Percentiles rank a stretch among this genome's conserved stretches.
Evolutionary conservation across 192 early-diverging fungal species (phyloP).

Genomic region (Entrophospora sp.): DNA sequence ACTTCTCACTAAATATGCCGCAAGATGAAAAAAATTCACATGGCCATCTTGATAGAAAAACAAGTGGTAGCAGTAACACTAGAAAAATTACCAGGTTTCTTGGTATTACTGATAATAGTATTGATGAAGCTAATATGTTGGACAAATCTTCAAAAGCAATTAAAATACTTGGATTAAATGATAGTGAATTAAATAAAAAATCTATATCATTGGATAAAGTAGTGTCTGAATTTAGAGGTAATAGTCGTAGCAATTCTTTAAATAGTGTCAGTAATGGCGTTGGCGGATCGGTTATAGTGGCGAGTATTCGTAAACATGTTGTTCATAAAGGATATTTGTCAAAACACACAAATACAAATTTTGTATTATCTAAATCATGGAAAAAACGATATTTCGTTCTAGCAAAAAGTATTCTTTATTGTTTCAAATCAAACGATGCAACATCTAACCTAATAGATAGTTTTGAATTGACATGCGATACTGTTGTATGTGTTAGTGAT

Average conservation of each 20-base stretch:
- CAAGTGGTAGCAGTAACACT: no score
- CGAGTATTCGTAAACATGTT: neutral
- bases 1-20: no score
- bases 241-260: no score
- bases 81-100: no score
- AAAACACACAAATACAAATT: constrained; percentile 26
- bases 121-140: neutral
- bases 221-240: neutral
- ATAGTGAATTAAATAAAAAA: neutral
- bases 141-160: neutral
- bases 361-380: constrained; percentile 33
- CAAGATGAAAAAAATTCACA: no score
- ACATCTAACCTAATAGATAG: constrained; percentile 26
- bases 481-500: constrained; percentile 33
- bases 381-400: constrained; percentile 33
- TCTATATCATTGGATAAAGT: neutral
- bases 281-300: neutral
- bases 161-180: constrained; percentile 5
- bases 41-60: no score
- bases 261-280: neutral
- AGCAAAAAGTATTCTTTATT: constrained; percentile 23
- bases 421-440: constrained; percentile 33
- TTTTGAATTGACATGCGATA: constrained; percentile 23
- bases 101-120: no score
- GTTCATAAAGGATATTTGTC: constrained; percentile 25